Conservation (phyloP, 768 basidiomycete genomes). For the Tylopilus sp. region DNA sequence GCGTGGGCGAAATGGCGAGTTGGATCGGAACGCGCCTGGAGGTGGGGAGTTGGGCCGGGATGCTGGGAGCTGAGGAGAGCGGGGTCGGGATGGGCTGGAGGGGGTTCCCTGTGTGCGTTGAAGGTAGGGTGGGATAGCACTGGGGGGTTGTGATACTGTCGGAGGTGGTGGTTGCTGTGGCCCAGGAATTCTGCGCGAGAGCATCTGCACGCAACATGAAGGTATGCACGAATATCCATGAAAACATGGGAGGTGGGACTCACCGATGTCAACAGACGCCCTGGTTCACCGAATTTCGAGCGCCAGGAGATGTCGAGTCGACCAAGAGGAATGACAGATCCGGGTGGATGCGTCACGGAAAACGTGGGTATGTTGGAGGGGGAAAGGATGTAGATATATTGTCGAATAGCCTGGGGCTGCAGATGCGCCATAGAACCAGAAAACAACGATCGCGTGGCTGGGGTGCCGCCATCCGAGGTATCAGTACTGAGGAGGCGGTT, state of each 20-base stretch:
- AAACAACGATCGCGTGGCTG: slow-evolving; percentile 42
- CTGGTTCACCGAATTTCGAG: slow-evolving; percentile 81
- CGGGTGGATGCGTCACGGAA: slow-evolving; percentile 56
- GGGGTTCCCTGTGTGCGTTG: slow-evolving; percentile 48
- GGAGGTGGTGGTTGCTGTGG: slow-evolving; percentile 30
- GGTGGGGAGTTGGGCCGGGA: slow-evolving; percentile 60
- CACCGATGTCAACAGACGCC: slow-evolving; percentile 80
- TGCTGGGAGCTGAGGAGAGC: slow-evolving; percentile 52
- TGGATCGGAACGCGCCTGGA: slow-evolving; percentile 40
- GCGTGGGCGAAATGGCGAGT: slow-evolving; percentile 38
- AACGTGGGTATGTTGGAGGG: slow-evolving; percentile 45
- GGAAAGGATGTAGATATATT: slow-evolving; percentile 81
- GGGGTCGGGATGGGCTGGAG: slow-evolving; percentile 46
- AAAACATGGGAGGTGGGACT: slow-evolving; percentile 10
- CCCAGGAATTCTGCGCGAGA: slow-evolving; percentile 77
- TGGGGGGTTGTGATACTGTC: slow-evolving; percentile 44
- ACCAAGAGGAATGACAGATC: slow-evolving; percentile 76
- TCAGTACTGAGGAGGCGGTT: slow-evolving; percentile 36
- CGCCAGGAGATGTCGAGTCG: slow-evolving; percentile 86
- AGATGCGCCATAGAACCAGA: slow-evolving; percentile 65
- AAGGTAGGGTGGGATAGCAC: slow-evolving; percentile 77
- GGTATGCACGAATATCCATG: neutral
- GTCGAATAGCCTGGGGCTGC: slow-evolving; percentile 80
- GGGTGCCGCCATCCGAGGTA: neutral
- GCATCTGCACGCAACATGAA: slow-evolving; percentile 41